Conservation (phyloP, 768 basidiomycete species). For the Podaxis sp. region DNA sequence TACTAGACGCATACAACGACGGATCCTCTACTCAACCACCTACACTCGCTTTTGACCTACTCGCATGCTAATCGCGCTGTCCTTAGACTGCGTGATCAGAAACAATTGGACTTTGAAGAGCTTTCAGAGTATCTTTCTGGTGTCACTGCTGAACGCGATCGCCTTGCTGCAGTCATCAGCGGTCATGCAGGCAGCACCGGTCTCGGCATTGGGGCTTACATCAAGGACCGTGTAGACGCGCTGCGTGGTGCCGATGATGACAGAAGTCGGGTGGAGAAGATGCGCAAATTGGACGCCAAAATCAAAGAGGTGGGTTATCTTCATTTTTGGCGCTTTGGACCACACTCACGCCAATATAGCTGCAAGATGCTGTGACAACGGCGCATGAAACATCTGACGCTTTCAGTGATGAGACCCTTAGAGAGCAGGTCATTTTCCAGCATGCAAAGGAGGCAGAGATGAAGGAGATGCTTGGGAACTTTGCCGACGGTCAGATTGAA, state of each 20-base stretch:
- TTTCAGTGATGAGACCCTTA: conserved; percentile 92
- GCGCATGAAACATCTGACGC: conserved; percentile 96
- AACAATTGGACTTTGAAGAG: conserved; percentile 98
- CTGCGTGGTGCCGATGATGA: conserved; percentile 94
- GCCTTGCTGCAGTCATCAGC: conserved; percentile 84
- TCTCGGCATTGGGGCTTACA: conserved; percentile 82
- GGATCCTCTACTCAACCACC: conserved; percentile 87
- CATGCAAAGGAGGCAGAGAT: conserved; percentile 91
- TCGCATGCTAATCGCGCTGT: conserved; percentile 93
- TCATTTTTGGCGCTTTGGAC: conserved; percentile 8
- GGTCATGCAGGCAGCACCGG: conserved; percentile 88
- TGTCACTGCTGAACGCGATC: conserved; percentile 90
- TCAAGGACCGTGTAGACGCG: conserved; percentile 90
- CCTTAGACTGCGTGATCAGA: conserved; percentile 94
- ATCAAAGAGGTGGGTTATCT: conserved; percentile 82
- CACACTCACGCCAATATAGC: conserved; percentile 41
- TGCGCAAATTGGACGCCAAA: conserved; percentile 88
- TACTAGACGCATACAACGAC: too few species aligned
- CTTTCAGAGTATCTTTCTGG: conserved; percentile 92
- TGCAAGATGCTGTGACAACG: conserved; percentile 94
- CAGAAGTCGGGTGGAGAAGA: conserved; percentile 87
- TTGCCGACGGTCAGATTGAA: conserved; percentile 94
- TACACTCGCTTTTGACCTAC: conserved; percentile 92
- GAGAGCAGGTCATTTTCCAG: conserved; percentile 90
- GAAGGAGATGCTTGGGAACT: conserved; percentile 89